Conservation (phyloP, 495 filamentous ascomycete genomes). For the Podospora tetraspora region DNA sequence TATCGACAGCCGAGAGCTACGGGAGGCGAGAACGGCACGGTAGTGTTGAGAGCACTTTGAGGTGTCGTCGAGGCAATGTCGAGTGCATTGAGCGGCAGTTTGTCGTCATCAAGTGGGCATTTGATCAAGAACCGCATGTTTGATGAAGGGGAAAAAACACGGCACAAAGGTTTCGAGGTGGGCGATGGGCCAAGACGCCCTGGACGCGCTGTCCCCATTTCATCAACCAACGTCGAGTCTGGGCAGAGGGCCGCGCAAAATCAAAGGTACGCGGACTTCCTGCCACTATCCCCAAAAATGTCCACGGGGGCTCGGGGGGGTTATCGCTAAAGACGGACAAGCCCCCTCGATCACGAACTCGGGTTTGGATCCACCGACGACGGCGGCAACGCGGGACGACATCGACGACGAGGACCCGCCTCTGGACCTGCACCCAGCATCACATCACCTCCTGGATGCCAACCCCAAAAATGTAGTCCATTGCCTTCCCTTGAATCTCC, state of each 20-base stretch:
- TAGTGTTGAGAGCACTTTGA: constrained; percentile 6
- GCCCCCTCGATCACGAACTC: neutral
- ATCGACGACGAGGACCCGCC: neutral
- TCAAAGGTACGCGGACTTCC: neutral
- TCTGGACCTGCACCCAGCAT: neutral
- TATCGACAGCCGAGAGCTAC: constrained; percentile 18
- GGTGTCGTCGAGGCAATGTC: too few relatives aligned
- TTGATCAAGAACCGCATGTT: neutral
- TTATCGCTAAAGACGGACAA: neutral
- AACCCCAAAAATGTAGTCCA: neutral
- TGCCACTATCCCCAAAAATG: too few relatives aligned
- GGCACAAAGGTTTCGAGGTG: too few relatives aligned
- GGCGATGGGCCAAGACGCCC: neutral
- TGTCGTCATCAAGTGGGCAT: neutral
- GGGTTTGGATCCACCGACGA: neutral
- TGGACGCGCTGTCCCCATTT: neutral
- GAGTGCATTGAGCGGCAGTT: neutral
- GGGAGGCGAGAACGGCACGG: constrained; percentile 19
- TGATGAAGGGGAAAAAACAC: neutral
- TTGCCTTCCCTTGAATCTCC: neutral
- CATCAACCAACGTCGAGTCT: neutral
- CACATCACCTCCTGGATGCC: neutral
- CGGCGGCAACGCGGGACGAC: neutral
- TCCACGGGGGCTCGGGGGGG: too few relatives aligned
- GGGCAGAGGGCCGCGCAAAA: neutral